Evolutionary conservation across 2,329 filamentous ascomycete genomes (phyloP).

Genomic region (Cercospora canescens): DNA sequence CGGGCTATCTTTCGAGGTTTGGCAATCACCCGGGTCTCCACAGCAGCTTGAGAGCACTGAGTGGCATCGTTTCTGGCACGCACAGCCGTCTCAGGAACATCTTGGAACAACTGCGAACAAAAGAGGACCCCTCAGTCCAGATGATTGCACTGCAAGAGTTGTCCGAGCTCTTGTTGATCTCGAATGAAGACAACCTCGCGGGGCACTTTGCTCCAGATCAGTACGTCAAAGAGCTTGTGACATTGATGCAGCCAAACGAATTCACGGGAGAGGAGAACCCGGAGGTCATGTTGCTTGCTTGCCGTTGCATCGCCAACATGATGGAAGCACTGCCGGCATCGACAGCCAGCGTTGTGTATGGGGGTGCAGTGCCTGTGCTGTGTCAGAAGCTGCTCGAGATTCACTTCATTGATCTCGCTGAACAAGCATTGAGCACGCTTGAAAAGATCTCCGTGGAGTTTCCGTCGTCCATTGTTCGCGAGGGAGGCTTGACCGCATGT

Average conservation of each 20-base stretch:
- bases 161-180: slow-evolving; percentile 88
- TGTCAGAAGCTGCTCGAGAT: slow-evolving; percentile 96
- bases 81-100: slow-evolving; percentile 71
- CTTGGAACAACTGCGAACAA: slow-evolving; percentile 66
- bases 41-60: slow-evolving; percentile 80
- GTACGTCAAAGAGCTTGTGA: slow-evolving; percentile 91
- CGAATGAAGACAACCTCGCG: slow-evolving; percentile 93
- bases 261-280: slow-evolving; percentile 81
- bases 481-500: slow-evolving; percentile 94
- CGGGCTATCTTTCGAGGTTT: slow-evolving; percentile 66
- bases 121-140: slow-evolving; percentile 83
- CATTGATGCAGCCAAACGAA: slow-evolving; percentile 87
- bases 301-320: slow-evolving; percentile 90
- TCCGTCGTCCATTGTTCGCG: slow-evolving; percentile 89
- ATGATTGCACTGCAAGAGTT: slow-evolving; percentile 90
- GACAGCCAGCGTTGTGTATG: slow-evolving; percentile 93
- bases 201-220: slow-evolving; percentile 93
- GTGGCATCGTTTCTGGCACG: slow-evolving; percentile 87
- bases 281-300: slow-evolving; percentile 95
- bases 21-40: slow-evolving; percentile 67
- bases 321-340: slow-evolving; percentile 96
- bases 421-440: slow-evolving; percentile 92
- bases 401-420: slow-evolving; percentile 93
- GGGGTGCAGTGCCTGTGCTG: slow-evolving; percentile 90
- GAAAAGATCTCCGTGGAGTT: slow-evolving; percentile 98